phyloP scores from a whole-genome alignment of 1,139 yeast species.

The Lodderomyces jiufengensis region DNA sequence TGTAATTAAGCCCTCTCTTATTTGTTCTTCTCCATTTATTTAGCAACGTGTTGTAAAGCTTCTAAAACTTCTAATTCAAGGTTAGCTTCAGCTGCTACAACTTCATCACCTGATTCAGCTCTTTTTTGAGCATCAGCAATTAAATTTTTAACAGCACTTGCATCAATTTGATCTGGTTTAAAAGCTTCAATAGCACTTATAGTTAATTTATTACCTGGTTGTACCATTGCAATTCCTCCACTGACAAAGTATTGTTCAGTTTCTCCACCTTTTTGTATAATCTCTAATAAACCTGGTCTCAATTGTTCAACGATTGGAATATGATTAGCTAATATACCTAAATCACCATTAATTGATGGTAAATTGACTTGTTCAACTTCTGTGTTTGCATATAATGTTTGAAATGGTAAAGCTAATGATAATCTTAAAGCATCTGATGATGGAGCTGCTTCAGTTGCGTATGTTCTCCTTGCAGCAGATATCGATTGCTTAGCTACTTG shows the following conservation, averaged over 20 bases:
- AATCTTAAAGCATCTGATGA: slow-evolving; percentile 76
- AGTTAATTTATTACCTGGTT: slow-evolving; percentile 88
- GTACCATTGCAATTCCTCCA: slow-evolving; percentile 96
- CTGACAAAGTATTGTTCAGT: slow-evolving; percentile 83
- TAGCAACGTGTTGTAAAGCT: slow-evolving; percentile 86
- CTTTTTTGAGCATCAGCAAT: slow-evolving; percentile 95
- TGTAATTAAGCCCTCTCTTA: too few relatives aligned
- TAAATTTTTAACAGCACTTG: slow-evolving; percentile 73
- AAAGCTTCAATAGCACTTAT: slow-evolving; percentile 96
- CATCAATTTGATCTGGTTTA: slow-evolving; percentile 85
- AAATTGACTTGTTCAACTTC: slow-evolving; percentile 86
- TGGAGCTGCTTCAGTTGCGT: slow-evolving; percentile 83
- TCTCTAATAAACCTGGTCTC: slow-evolving; percentile 93
- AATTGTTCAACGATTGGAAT: slow-evolving; percentile 97
- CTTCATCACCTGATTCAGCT: slow-evolving; percentile 79
- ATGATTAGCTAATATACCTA: slow-evolving; percentile 97
- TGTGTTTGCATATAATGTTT: slow-evolving; percentile 52
- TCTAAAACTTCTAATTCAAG: slow-evolving; percentile 95
- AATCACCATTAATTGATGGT: slow-evolving; percentile 94
- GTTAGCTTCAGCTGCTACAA: slow-evolving; percentile 89
- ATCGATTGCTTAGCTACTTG: slow-evolving; percentile 64
- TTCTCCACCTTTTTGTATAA: slow-evolving; percentile 74
- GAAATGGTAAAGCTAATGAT: slow-evolving; percentile 88
- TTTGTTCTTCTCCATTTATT: too few relatives aligned
- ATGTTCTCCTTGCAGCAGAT: slow-evolving; percentile 68